These are phyloP conservation scores for Schizochytrium sp. DNA, from an alignment of 108 stramenopile genomes.

Conservation along the genomic window DNA sequence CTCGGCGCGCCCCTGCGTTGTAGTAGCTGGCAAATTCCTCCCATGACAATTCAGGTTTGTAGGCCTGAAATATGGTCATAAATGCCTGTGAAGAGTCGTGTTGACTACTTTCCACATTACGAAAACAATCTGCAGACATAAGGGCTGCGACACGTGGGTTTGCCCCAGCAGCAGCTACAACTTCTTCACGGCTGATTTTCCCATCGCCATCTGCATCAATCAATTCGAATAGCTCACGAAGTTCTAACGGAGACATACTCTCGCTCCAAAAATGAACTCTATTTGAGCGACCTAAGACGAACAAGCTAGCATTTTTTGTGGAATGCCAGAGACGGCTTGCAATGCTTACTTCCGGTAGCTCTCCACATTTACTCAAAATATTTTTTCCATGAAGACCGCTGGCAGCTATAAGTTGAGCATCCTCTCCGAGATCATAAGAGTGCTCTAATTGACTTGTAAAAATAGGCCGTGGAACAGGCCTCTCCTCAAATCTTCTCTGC, in stretches of 20 bases:
- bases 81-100: conserved; percentile 3
- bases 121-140: background rate
- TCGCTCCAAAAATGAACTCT: background rate
- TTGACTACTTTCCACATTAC: background rate
- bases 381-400: background rate
- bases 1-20: background rate
- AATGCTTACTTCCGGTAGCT: background rate
- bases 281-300: background rate
- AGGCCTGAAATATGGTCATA: background rate
- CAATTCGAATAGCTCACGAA: conserved; percentile 46
- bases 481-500: conserved; percentile 22
- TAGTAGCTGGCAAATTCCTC: conserved; percentile 37
- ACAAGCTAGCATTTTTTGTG: background rate
- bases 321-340: background rate
- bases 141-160: conserved; percentile 53
- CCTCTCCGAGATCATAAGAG: background rate
- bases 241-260: conserved; percentile 10
- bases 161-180: background rate
- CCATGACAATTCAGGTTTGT: background rate
- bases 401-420: background rate
- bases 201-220: conserved; percentile 57
- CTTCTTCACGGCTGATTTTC: conserved; percentile 2
- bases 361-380: too few relatives aligned
- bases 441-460: background rate
- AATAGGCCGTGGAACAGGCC: conserved; percentile 2